Evolutionary conservation across 768 basidiomycete species (phyloP).

Genomic region (Plicaturopsis crispa): DNA sequence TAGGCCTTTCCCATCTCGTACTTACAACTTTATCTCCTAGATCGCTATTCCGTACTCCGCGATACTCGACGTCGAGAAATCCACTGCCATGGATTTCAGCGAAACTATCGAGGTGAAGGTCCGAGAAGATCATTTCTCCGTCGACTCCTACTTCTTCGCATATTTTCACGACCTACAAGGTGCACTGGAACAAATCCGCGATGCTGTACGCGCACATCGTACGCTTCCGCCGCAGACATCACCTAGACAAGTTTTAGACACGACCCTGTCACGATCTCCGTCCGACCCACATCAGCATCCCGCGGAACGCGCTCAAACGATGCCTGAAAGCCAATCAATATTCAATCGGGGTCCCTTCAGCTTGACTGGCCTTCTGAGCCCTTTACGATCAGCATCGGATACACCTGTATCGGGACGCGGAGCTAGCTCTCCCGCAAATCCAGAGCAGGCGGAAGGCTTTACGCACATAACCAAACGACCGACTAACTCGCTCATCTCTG

Average conservation of each 20-base stretch:
- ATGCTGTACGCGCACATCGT: constrained; percentile 57
- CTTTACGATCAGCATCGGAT: no score
- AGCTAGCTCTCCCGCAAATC: constrained; percentile 25
- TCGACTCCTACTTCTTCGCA: constrained; percentile 91
- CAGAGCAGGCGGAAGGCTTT: constrained; percentile 50
- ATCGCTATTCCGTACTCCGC: constrained; percentile 93
- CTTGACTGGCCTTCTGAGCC: no score
- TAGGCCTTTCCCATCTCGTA: constrained; percentile 1
- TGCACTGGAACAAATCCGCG: constrained; percentile 77
- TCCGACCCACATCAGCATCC: constrained; percentile 15
- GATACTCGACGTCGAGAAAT: constrained; percentile 83
- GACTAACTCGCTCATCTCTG: no score
- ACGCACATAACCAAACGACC: constrained; percentile 60
- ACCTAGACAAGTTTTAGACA: constrained; percentile 42
- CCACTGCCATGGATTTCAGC: constrained; percentile 88
- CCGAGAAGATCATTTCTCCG: constrained; percentile 62
- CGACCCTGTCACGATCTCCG: constrained; percentile 38
- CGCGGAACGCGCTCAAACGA: constrained; percentile 32
- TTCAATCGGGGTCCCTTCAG: constrained; percentile 1
- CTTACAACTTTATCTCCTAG: constrained; percentile 23
- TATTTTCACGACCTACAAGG: constrained; percentile 80
- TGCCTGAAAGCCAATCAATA: constrained; percentile 17
- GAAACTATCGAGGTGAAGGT: constrained; percentile 95
- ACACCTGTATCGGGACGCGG: no score
- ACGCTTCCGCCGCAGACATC: constrained; percentile 14